These are phyloP conservation scores for Russula ochroleuca DNA, from an alignment of 768 basidiomycete species.

Conservation along the genomic window DNA sequence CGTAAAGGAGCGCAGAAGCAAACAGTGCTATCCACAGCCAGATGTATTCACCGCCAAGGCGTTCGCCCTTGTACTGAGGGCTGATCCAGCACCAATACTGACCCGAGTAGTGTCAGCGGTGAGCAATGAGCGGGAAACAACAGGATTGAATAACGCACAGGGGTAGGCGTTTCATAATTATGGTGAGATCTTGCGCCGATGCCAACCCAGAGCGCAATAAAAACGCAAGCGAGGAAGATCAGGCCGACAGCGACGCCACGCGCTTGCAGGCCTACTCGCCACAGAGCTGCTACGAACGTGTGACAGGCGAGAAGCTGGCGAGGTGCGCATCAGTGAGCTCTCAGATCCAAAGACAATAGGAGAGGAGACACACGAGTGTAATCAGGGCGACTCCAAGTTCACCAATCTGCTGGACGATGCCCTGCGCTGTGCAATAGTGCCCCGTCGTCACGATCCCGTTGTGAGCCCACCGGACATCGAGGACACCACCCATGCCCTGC, in stretches of 20 bases:
- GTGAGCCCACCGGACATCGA: constrained; percentile 39
- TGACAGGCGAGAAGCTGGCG: constrained; percentile 35
- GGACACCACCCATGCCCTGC: constrained; percentile 39
- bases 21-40: constrained; percentile 4
- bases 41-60: constrained; percentile 4
- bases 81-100: constrained; percentile 9
- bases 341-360: neutral
- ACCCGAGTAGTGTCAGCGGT: neutral
- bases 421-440: constrained; percentile 39
- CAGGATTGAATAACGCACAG: constrained; percentile 26
- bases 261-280: constrained; percentile 34
- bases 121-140: neutral
- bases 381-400: constrained; percentile 42
- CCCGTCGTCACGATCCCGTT: constrained; percentile 36
- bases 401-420: constrained; percentile 41
- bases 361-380: constrained; percentile 36
- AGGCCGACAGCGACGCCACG: constrained; percentile 30
- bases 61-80: neutral
- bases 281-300: constrained; percentile 40
- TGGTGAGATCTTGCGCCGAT: constrained; percentile 29
- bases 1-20: neutral
- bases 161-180: constrained; percentile 36
- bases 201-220: constrained; percentile 36
- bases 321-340: constrained; percentile 30
- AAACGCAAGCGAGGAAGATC: constrained; percentile 7